Evolutionary conservation across 176 grass and related monocot genomes (phyloP), one percentile per base, ranked within the genome.

Genomic region (Tillandsia fasciculata): DNA sequence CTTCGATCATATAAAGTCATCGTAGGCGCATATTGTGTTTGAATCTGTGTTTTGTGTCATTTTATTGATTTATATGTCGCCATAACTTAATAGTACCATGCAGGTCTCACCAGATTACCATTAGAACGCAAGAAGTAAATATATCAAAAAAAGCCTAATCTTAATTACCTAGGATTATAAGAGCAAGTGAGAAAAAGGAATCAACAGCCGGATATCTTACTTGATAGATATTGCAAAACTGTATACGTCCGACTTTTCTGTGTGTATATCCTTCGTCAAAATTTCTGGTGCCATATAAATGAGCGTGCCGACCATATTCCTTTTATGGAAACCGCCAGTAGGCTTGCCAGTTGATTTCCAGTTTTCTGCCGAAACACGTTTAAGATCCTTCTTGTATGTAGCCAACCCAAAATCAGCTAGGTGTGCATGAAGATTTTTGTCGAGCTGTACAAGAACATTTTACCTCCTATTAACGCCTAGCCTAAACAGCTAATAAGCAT

Each of bases 271-370:
- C 71, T 97, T 97, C 79, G 73, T 92, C 82, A 97, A 78, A 85
- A 97, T 90, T 88, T 97, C 89, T 67, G 94, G 94, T 72, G 94
- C 94, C 89, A 97, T 92, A 78, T 97, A 97, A 68, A 97, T 97
- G 69, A 97, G 74, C 72, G 94, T 97, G 48, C 89, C 94, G 50
- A 97, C 89, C 94, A 92, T 97, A 77, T 92, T 90, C 69, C 72
- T 97, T 85, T 97, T 97, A 76, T 92, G 78, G 70, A 97, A 97
- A 76, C 94, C 94, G 74, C 94, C 94, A 33, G 89, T 97, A 51
- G 94, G 94, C 65, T 92, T 97, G 71, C 94, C 94, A 73, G 86
- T 81, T 63, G 89, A 92, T 85, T 80, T 92, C 94, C 94, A 97
- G 80, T 92, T 97, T 71, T 87, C 77, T 73, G 74, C 82, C n/a